These are phyloP conservation scores for Xylaria nigripes DNA, from an alignment of 495 filamentous ascomycete genomes.

Conservation along the genomic window DNA sequence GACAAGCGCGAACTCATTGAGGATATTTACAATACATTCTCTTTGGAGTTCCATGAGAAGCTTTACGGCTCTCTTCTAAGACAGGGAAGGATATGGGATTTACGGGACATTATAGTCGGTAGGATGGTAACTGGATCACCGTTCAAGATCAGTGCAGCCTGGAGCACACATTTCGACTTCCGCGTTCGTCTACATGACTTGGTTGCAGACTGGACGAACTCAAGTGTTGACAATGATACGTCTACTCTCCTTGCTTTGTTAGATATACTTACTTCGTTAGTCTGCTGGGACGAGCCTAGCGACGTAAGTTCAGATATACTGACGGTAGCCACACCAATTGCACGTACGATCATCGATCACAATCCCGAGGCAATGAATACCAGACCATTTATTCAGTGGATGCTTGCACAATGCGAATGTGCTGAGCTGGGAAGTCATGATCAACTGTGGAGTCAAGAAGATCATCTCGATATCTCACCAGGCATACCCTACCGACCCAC, in stretches of 20 bases:
- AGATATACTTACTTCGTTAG: constrained; percentile 5
- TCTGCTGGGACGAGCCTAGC: neutral
- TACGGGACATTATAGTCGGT: constrained; percentile 8
- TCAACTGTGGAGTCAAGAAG: neutral
- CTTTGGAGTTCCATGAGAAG: neutral
- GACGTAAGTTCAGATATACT: neutral
- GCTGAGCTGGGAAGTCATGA: neutral
- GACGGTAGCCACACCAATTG: neutral
- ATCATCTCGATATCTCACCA: neutral
- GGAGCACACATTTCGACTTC: neutral
- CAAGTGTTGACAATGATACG: neutral
- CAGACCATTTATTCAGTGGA: constrained; percentile 9
- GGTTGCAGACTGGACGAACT: constrained; percentile 5
- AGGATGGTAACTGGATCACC: neutral
- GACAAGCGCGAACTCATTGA: neutral
- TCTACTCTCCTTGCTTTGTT: constrained; percentile 11
- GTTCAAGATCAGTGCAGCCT: neutral
- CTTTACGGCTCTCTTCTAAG: constrained; percentile 5
- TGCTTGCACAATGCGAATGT: constrained; percentile 4
- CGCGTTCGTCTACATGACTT: neutral
- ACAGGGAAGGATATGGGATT: constrained; percentile 13
- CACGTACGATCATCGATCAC: constrained; percentile 5
- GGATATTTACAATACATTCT: neutral
- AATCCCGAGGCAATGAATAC: constrained; percentile 5
- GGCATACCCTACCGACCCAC: neutral